These are phyloP conservation scores for Chytriomyces sp. DNA, from an alignment of 192 early-diverging fungal species.

Conservation along the genomic window DNA sequence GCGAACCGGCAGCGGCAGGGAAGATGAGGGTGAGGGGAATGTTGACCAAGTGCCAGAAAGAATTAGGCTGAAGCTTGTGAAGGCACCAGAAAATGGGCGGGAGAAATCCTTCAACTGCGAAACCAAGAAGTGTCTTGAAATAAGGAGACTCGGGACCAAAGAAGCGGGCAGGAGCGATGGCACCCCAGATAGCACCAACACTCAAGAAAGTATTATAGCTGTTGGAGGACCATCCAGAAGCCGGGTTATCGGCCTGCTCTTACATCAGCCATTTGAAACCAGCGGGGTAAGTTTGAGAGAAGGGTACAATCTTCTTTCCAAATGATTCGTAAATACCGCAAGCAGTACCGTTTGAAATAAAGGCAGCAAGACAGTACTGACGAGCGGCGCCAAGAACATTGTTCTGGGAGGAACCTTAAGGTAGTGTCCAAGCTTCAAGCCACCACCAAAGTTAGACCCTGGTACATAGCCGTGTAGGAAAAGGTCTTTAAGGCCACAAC, in stretches of 20 bases:
- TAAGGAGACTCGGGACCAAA: conserved; percentile 46
- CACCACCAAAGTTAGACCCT: conserved; percentile 71
- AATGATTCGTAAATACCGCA: conserved; percentile 1
- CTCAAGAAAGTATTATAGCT: conserved; percentile 2
- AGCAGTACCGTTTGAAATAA: conserved; percentile 34
- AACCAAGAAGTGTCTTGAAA: too few species aligned
- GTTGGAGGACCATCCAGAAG: neutral
- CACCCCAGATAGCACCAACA: too few species aligned
- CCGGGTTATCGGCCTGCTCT: neutral
- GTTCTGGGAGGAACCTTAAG: too few species aligned
- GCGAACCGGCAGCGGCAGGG: neutral
- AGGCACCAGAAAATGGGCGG: neutral
- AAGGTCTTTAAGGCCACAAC: too few species aligned
- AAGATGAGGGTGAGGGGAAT: conserved; percentile 21
- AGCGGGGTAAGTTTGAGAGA: too few species aligned
- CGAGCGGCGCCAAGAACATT: conserved; percentile 57
- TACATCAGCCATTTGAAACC: neutral
- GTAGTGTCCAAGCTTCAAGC: conserved; percentile 72
- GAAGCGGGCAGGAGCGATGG: conserved; percentile 62
- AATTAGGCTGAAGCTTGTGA: conserved; percentile 5
- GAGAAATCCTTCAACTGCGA: too few species aligned
- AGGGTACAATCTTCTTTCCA: too few species aligned
- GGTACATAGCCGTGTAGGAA: conserved; percentile 42
- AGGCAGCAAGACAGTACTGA: conserved; percentile 60
- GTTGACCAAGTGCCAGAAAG: too few species aligned